Evolutionary conservation across 2,329 filamentous ascomycete genomes (phyloP), one percentile per base, ranked within the genome.

Genomic region (Hypoxylon sp.): DNA sequence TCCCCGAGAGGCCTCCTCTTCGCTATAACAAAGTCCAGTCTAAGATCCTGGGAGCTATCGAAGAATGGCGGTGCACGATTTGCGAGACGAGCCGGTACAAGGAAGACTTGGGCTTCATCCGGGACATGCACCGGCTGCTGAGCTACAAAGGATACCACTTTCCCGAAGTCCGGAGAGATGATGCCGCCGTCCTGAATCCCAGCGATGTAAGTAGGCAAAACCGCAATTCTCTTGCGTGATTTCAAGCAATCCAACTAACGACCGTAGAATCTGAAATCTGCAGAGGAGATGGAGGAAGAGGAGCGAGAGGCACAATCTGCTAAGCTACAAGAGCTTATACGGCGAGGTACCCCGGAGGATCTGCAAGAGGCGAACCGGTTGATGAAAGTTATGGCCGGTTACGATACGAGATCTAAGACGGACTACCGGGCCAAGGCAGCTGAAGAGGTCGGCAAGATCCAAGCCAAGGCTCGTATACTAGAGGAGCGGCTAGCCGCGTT

Each of bases 371-470:
- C 95, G 50, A 99, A 98, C 73, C 88, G 92, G 67, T 82, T 99
- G 49, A 99, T 99, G 95, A 99, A 99, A 78, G 85, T 99, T 66
- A 98, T 99, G 95, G 95, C 95, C 49, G 95, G 95, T 62, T 99
- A 91, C 75, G 95, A 99, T 74, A 97, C 91, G 56, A 83, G 93
- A 67, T 90, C 92, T 73, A 98, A 98, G 79, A 97, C 95, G 1
- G 94, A 99, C 77, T 99, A 97, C 77, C 88, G 95, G 64, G 95
- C 95, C 63, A 99, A 99, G 77, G 95, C 95, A 1, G 95, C 95
- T 8, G 93, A 97, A 73, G 95, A 99, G 63, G 92, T 99, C 6
- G 84, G 86, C 66, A 96, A 92, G 78, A 93, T 99, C 56, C 95
- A 98, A 74, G 92, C 97, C 72, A 99, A 99, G 75, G 95, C 95